A percentile compares a stretch with the other conserved stretches of the same genome.
Evolutionary conservation across 768 basidiomycete genomes (phyloP).

Genomic region (Amanita molliuscula): DNA sequence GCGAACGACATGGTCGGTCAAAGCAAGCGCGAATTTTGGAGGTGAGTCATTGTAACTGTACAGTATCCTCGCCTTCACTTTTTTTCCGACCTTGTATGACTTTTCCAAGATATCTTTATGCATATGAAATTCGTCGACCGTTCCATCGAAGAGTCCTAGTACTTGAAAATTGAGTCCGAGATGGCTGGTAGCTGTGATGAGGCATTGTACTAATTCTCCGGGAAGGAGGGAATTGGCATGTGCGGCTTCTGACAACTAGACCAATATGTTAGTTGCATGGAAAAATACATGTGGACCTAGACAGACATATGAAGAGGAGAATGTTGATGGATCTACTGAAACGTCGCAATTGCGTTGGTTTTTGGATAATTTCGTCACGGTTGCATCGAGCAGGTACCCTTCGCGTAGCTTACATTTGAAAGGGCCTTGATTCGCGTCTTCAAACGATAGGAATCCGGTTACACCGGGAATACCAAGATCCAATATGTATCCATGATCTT

Average conservation of each 20-base stretch:
- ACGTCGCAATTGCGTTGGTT: constrained; percentile 79
- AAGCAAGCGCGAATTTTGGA: constrained; percentile 74
- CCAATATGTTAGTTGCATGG: constrained; percentile 1
- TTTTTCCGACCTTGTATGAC: constrained; percentile 53
- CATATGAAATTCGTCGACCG: constrained; percentile 75
- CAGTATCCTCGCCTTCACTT: constrained; percentile 76
- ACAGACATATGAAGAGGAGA: constrained; percentile 49
- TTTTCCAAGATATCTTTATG: constrained; percentile 29
- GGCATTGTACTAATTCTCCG: constrained; percentile 69
- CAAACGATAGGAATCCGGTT: constrained; percentile 79
- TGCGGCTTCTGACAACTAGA: constrained; percentile 65
- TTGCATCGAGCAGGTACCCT: constrained; percentile 59
- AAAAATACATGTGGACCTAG: constrained; percentile 2
- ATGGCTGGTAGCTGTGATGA: constrained; percentile 68
- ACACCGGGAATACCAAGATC: constrained; percentile 74
- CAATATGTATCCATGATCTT: constrained; percentile 92
- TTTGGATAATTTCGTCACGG: constrained; percentile 56
- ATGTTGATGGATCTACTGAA: constrained; percentile 35
- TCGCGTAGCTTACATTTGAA: constrained; percentile 31
- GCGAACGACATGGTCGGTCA: constrained; percentile 59
- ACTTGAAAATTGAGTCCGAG: constrained; percentile 82
- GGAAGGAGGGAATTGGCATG: constrained; percentile 79
- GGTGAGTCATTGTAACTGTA: constrained; percentile 72
- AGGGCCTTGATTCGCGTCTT: constrained; percentile 43
- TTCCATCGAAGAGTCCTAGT: constrained; percentile 87